Evolutionary conservation across 2,329 filamentous ascomycete species (phyloP).

Genomic region (Coleophoma eucalyptorum): DNA sequence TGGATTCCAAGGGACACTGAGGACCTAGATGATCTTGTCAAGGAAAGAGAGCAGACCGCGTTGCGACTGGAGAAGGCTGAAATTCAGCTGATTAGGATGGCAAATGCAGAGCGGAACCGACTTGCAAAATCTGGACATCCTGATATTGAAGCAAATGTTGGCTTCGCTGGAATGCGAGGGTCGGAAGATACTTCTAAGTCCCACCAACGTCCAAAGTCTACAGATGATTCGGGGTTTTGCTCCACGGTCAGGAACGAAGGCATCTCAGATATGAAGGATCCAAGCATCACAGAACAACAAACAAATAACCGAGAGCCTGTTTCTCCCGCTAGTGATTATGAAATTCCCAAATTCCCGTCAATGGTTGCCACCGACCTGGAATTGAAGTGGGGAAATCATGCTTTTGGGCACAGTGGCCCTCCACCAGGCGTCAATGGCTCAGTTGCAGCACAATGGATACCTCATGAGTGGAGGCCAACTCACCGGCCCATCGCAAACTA

Average conservation of each 20-base stretch:
- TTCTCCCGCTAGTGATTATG: not conserved
- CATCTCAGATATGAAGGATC: not conserved
- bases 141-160: constrained; percentile 19
- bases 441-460: constrained; percentile 31
- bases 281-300: not conserved
- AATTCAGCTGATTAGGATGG: constrained; percentile 55
- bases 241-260: not conserved
- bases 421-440: constrained; percentile 29
- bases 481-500: constrained; percentile 32
- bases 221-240: not conserved
- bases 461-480: constrained; percentile 23
- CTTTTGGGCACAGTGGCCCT: constrained; percentile 14
- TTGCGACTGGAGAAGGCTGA: constrained; percentile 62
- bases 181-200: not conserved
- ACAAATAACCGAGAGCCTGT: not conserved
- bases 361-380: constrained; percentile 3
- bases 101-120: constrained; percentile 52
- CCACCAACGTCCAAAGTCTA: not conserved
- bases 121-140: constrained; percentile 44
- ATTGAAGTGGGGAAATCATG: constrained; percentile 9
- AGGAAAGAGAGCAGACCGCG: constrained; percentile 53
- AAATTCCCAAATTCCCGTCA: not conserved
- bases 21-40: constrained; percentile 55
- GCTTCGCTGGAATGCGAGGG: not conserved
- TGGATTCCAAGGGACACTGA: constrained; percentile 60